Conservation (phyloP, 257 asterid species). For the Eucommia ulmoides region DNA sequence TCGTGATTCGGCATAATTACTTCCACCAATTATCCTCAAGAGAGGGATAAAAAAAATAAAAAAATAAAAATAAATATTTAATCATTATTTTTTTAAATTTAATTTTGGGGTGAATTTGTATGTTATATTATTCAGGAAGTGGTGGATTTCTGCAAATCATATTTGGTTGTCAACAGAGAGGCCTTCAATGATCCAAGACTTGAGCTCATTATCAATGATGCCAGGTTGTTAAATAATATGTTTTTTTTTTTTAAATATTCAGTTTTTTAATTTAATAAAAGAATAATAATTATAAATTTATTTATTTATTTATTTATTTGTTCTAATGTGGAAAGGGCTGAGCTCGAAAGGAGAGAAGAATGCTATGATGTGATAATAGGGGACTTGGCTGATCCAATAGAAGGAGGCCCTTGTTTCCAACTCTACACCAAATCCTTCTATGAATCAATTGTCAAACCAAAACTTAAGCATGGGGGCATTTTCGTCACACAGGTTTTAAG, state of each 20-base stretch:
- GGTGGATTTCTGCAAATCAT: slow-evolving; percentile 77
- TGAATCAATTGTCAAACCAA: slow-evolving; percentile 57
- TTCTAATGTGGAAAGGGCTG: no score
- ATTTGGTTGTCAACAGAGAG: slow-evolving; percentile 60
- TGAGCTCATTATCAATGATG: slow-evolving; percentile 74
- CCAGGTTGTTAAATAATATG: no score
- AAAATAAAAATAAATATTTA: no score
- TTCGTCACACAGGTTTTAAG: slow-evolving; percentile 99
- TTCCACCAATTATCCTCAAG: no score
- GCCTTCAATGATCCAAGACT: slow-evolving; percentile 72
- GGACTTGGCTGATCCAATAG: slow-evolving; percentile 91
- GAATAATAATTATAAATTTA: no score
- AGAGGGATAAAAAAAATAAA: no score
- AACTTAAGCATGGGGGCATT: slow-evolving; percentile 50
- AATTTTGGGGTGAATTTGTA: no score
- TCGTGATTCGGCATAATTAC: slow-evolving; percentile 2
- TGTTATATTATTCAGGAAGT: slow-evolving; percentile 81
- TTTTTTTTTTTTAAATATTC: no score
- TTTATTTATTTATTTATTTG: no score
- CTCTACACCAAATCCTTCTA: slow-evolving; percentile 92
- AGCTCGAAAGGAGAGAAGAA: slow-evolving; percentile 67
- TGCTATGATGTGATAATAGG: slow-evolving; percentile 78
- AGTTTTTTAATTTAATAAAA: no score
- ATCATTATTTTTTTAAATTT: no score
- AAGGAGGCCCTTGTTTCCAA: slow-evolving; percentile 92